Evolutionary conservation across 2,329 filamentous ascomycete genomes (phyloP).

Genomic region (Cercospora nicotianae): DNA sequence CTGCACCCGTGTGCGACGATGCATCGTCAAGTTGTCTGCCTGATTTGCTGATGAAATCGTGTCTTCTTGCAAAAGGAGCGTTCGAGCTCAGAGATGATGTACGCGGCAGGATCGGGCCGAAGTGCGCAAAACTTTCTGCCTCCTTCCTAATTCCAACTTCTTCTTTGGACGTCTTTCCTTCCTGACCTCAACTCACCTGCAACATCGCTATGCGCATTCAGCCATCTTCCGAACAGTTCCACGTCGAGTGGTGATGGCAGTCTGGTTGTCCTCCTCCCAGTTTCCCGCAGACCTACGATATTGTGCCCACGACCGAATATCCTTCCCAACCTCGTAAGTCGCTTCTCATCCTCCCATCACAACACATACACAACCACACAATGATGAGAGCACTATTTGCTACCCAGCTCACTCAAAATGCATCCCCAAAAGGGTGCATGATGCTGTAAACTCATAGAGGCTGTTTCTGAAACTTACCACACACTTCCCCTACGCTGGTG

Average conservation of each 20-base stretch:
- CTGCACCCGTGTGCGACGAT: conserved; percentile 5
- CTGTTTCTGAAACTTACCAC: conserved; percentile 3
- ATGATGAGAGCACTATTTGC: conserved; percentile 19
- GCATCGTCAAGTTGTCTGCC: neutral
- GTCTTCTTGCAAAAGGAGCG: conserved; percentile 1
- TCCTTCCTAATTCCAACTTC: neutral
- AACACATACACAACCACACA: neutral
- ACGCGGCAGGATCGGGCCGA: neutral
- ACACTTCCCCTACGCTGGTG: neutral
- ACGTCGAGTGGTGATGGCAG: too few relatives aligned
- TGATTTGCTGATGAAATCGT: conserved; percentile 4
- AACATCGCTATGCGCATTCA: too few relatives aligned
- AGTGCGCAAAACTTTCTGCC: neutral
- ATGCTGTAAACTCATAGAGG: conserved; percentile 17
- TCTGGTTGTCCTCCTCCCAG: too few relatives aligned
- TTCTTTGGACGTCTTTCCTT: neutral
- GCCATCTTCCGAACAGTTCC: too few relatives aligned
- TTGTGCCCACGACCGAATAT: too few relatives aligned
- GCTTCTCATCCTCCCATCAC: neutral
- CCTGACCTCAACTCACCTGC: neutral
- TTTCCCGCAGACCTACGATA: too few relatives aligned
- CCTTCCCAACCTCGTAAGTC: too few relatives aligned
- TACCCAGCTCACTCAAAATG: conserved; percentile 19
- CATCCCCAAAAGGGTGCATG: conserved; percentile 1
- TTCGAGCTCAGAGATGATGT: neutral